Conservation (phyloP, 768 basidiomycete species). For the Leccinum subtestaceum region DNA sequence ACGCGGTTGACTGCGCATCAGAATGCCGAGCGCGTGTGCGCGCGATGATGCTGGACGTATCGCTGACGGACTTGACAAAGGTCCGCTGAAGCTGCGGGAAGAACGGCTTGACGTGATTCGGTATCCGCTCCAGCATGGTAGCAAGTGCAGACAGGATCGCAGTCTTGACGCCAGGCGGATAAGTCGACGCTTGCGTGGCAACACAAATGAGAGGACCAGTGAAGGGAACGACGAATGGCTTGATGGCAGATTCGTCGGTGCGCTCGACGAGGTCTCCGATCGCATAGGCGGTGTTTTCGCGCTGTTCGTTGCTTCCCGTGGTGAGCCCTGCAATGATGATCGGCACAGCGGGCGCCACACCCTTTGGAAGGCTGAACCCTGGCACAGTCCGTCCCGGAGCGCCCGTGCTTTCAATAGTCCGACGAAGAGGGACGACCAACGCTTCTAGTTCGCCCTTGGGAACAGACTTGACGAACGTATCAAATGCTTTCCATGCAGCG, state of each 20-base stretch:
- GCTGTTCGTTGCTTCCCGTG: slow-evolving; percentile 89
- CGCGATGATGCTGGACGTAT: slow-evolving; percentile 73
- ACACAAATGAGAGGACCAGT: slow-evolving; percentile 96
- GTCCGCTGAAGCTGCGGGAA: slow-evolving; percentile 97
- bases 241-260: slow-evolving; percentile 82
- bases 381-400: slow-evolving; percentile 74
- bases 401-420: slow-evolving; percentile 84
- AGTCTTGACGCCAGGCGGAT: slow-evolving; percentile 90
- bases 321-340: slow-evolving; percentile 92
- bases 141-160: slow-evolving; percentile 86
- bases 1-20: slow-evolving; percentile 89
- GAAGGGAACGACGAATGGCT: slow-evolving; percentile 92
- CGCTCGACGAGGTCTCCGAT: slow-evolving; percentile 94
- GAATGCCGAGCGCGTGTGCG: slow-evolving; percentile 77
- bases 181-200: slow-evolving; percentile 83
- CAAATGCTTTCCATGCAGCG: slow-evolving; percentile 80
- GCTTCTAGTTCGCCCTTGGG: slow-evolving; percentile 93
- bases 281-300: slow-evolving; percentile 93
- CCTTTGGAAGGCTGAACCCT: slow-evolving; percentile 84
- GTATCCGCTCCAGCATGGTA: slow-evolving; percentile 82
- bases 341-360: slow-evolving; percentile 78
- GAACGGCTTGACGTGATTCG: slow-evolving; percentile 92
- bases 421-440: slow-evolving; percentile 82
- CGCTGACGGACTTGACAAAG: slow-evolving; percentile 89
- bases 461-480: slow-evolving; percentile 83